Conservation (phyloP, 352 stramenopile species). For the Globisporangium takayamanum region DNA sequence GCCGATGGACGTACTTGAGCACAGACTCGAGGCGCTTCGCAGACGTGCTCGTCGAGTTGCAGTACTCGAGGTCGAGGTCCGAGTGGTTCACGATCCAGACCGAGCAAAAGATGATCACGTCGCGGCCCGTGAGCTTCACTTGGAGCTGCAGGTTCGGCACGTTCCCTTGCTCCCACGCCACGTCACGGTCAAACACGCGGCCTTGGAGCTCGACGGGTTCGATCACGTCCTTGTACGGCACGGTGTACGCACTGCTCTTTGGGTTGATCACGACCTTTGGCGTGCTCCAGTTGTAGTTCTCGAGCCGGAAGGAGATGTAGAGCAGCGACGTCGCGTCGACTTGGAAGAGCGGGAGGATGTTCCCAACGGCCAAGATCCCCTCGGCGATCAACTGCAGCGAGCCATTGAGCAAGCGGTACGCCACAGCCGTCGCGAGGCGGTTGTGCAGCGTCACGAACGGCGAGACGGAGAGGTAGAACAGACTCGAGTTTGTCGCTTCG, state of each 20-base stretch:
- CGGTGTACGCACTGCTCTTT: conserved; percentile 51
- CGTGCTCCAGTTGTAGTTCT: conserved; percentile 86
- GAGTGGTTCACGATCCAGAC: conserved; percentile 88
- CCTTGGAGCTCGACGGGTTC: conserved; percentile 66
- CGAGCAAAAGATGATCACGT: conserved; percentile 82
- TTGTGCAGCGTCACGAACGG: conserved; percentile 85
- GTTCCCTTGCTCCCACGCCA: conserved; percentile 62
- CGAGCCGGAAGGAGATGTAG: conserved; percentile 79
- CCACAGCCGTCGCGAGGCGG: conserved; percentile 69
- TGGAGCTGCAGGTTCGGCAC: conserved; percentile 81
- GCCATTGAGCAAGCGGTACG: conserved; percentile 76
- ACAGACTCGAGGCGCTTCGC: conserved; percentile 55
- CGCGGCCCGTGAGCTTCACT: conserved; percentile 71
- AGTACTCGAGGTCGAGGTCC: conserved; percentile 82
- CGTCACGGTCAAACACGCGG: conserved; percentile 56
- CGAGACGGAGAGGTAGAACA: conserved; percentile 79
- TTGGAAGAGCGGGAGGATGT: conserved; percentile 80
- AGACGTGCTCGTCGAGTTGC: conserved; percentile 74
- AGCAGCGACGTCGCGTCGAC: conserved; percentile 54
- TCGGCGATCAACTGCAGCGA: conserved; percentile 82
- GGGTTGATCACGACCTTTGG: conserved; percentile 77
- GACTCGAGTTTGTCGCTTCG: conserved; percentile 79
- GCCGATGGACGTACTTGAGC: conserved; percentile 71
- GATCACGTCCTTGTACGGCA: conserved; percentile 78
- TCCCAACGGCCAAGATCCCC: conserved; percentile 79